Percentiles rank a stretch among this genome's conserved stretches.
Evolutionary conservation across 495 filamentous ascomycete species (phyloP).

Genomic region (Alectoria sarmentosa): DNA sequence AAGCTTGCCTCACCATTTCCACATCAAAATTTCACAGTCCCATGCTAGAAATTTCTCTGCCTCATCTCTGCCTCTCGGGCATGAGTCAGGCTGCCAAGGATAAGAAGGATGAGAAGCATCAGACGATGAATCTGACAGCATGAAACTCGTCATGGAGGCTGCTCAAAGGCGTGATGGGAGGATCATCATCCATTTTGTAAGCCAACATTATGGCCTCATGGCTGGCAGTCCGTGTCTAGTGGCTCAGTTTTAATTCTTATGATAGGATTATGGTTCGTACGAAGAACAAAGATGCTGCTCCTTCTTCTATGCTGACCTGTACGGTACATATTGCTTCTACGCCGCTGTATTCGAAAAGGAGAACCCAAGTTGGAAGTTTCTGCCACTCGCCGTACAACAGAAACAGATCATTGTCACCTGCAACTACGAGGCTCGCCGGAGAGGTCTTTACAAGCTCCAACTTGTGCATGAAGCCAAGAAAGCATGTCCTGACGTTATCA

Average conservation of each 20-base stretch:
- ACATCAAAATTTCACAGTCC: not conserved
- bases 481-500: constrained; percentile 74
- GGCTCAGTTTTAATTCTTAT: constrained; percentile 3
- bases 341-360: constrained; percentile 80
- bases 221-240: constrained; percentile 4
- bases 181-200: constrained; percentile 76
- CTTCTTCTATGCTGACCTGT: not conserved
- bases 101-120: no score
- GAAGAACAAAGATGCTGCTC: not conserved
- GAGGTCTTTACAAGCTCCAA: constrained; percentile 78
- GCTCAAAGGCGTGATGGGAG: constrained; percentile 54
- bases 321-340: constrained; percentile 92
- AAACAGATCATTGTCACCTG: constrained; percentile 93
- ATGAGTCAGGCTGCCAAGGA: not conserved
- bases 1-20: not conserved
- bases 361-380: constrained; percentile 60
- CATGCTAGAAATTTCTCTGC: not conserved
- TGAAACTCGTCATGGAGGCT: constrained; percentile 26
- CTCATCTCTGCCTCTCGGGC: constrained; percentile 1
- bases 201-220: constrained; percentile 13
- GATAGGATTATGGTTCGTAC: constrained; percentile 19
- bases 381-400: constrained; percentile 71
- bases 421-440: constrained; percentile 79
- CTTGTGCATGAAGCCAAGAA: constrained; percentile 73
- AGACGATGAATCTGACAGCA: not conserved